Base-by-base conservation (phyloP, 2,329 filamentous ascomycete genomes). In the Aplosporella prunicola region DNA sequence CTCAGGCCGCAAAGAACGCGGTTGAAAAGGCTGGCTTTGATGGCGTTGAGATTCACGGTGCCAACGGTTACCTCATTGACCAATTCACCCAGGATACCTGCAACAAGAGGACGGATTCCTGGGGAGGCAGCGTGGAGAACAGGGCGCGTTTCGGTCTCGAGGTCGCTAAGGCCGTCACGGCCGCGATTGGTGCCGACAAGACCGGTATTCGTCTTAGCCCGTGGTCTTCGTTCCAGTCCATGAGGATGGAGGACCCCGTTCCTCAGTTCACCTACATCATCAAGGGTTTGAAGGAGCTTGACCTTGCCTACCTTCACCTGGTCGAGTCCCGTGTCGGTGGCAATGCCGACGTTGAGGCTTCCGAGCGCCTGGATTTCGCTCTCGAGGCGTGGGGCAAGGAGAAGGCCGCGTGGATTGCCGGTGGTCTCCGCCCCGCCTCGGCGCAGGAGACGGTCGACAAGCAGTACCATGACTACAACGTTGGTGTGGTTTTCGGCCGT, bases 21-120 rank as follows among this genome's bases (percentile, higher is more conserved):
- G 50, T 69, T 6, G 55, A 61, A 28, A 36, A 39, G 18, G 72
- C 70, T 3, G 73, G 72, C 0, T 73, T 77, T 45, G 79, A 82
- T 48, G 73, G 74, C 4, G 68, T 83, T 11, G 79, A 68, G 43
- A 56, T 69, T 9, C 64, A 68, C 44, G 65, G 54, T 22, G 76
- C 76, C 1, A 78, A 82, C 47, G 78, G 79, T 4, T 85, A 84
- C 50, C 63, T 86, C 2, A 55, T 82, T 16, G 70, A 72, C 39
- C 70, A 80, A 46, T 87, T 86, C 55, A 60, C 80, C 9, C 78
- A 76, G 44, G 69, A 73, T 42, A 65, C 56, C 4, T 59, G 61
- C 47, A 80, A 80, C 56, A 61, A 63, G 32, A 65, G 76, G 2
- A 71, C 58, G 2, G 69, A 72, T 42, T 47, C 32, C 35, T 71